Conservation (phyloP, 345 rosid genomes). For the Aquilaria malaccensis region DNA sequence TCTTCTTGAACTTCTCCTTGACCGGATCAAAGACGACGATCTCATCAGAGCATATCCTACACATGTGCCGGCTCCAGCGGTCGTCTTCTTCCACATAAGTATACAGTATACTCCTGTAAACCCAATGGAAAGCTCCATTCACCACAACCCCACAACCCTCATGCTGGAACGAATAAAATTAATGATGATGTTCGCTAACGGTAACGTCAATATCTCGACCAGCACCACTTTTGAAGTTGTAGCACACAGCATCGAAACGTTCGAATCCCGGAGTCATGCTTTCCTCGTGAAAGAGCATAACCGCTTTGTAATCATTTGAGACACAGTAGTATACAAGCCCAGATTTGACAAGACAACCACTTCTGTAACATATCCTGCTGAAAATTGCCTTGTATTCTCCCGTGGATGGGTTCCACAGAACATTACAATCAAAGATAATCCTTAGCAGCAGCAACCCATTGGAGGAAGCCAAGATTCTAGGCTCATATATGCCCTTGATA, state of each 20-base stretch:
- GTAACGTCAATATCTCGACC: too few relatives aligned
- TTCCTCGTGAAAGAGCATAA: not conserved
- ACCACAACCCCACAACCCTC: too few relatives aligned
- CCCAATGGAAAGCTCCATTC: too few relatives aligned
- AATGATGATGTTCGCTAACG: too few relatives aligned
- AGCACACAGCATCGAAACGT: too few relatives aligned
- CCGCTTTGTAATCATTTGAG: not conserved
- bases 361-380: not conserved
- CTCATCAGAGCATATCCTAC: not conserved
- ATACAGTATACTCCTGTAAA: too few relatives aligned
- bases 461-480: not conserved
- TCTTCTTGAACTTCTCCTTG: not conserved
- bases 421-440: not conserved
- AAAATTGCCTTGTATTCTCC: not conserved
- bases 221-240: too few relatives aligned
- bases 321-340: not conserved
- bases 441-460: not conserved
- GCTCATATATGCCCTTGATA: not conserved
- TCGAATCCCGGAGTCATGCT: too few relatives aligned
- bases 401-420: not conserved
- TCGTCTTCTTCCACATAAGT: too few relatives aligned
- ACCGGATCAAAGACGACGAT: not conserved
- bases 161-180: too few relatives aligned
- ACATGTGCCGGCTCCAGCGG: too few relatives aligned
- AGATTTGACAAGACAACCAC: not conserved